A percentile compares a stretch with the other conserved stretches of the same genome.
Evolutionary conservation across 106 monocot genomes (phyloP).

Genomic region (Allium sativum): DNA sequence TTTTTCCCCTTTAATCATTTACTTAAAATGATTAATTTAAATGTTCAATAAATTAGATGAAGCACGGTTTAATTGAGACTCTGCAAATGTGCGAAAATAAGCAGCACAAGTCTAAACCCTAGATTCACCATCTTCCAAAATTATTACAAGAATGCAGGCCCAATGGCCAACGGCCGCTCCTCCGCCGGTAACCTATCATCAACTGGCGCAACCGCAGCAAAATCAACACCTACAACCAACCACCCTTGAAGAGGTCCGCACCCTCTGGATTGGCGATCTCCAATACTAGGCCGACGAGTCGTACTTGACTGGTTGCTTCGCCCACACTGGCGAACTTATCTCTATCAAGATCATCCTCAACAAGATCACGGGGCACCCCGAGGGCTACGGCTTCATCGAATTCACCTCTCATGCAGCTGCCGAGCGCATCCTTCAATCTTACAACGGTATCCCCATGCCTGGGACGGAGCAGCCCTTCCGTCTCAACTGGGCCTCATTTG

Average conservation of each 20-base stretch:
- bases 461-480: conserved; percentile 84
- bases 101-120: background rate
- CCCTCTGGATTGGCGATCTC: conserved; percentile 88
- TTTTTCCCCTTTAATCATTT: too few species aligned
- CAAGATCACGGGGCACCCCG: conserved; percentile 83
- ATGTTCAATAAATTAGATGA: too few species aligned
- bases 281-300: conserved; percentile 96
- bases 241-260: conserved; percentile 64
- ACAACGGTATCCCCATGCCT: conserved; percentile 90
- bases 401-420: conserved; percentile 86
- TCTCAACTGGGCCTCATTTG: conserved; percentile 96
- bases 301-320: conserved; percentile 83
- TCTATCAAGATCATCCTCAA: conserved; percentile 89
- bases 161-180: conserved; percentile 17
- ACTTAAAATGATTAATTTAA: too few species aligned
- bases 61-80: too few species aligned
- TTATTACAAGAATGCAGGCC: conserved; percentile 13
- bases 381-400: conserved; percentile 96
- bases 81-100: too few species aligned
- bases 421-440: conserved; percentile 73
- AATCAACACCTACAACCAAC: conserved; percentile 57
- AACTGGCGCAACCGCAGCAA: conserved; percentile 8
- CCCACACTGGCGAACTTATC: conserved; percentile 77
- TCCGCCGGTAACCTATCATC: conserved; percentile 8
- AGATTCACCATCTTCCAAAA: too few species aligned